phyloP scores from a whole-genome alignment of 495 filamentous ascomycete species.

The Aspergillus biplanus region DNA sequence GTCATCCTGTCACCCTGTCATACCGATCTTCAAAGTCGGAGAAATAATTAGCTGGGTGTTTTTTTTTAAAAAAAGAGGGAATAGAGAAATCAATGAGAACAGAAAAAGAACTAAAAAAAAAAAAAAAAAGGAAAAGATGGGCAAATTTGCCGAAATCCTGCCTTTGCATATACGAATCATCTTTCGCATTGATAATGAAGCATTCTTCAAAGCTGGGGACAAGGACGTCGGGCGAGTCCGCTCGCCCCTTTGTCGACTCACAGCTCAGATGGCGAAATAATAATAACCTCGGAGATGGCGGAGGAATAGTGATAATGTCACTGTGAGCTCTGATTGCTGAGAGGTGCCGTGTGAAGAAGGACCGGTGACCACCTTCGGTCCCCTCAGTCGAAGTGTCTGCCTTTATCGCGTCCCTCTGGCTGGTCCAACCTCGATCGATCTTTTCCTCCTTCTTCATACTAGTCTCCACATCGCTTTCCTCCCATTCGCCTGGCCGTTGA shows the following conservation, averaged over 20 bases:
- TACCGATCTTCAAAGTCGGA: too few relatives aligned
- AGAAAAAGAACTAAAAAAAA: too few relatives aligned
- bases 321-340: slow-evolving; percentile 1
- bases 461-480: slow-evolving; percentile 9
- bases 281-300: not conserved
- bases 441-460: slow-evolving; percentile 4
- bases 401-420: slow-evolving; percentile 16
- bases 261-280: too few relatives aligned
- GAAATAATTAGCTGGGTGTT: too few relatives aligned
- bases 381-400: not conserved
- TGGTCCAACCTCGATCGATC: slow-evolving; percentile 9
- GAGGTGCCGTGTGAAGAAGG: not conserved
- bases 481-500: slow-evolving; percentile 6
- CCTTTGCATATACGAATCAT: not conserved
- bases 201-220: not conserved
- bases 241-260: not conserved
- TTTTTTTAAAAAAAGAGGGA: too few relatives aligned
- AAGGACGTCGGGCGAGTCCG: not conserved
- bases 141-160: not conserved
- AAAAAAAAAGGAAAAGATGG: not conserved
- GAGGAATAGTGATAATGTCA: not conserved
- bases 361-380: not conserved
- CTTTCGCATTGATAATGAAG: not conserved
- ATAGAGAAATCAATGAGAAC: too few relatives aligned
- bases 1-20: too few relatives aligned